phyloP scores from a whole-genome alignment of 768 basidiomycete species.

The Trametes coccinea region DNA sequence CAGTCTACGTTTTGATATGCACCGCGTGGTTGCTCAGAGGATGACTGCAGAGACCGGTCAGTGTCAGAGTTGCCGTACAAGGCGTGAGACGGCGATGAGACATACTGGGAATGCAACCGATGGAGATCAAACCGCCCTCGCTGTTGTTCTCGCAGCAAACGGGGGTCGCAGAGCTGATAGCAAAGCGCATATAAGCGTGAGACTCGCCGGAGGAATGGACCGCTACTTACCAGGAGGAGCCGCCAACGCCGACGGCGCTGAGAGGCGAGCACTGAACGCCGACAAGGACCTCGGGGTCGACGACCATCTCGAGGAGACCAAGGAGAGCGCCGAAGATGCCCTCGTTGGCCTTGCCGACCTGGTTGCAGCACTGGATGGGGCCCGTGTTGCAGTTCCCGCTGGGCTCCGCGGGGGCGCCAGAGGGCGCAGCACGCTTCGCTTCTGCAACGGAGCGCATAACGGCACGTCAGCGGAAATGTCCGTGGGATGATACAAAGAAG shows the following conservation, averaged over 20 bases:
- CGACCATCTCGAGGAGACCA: constrained; percentile 17
- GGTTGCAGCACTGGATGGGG: constrained; percentile 35
- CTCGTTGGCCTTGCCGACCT: constrained; percentile 22
- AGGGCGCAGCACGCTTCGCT: constrained; percentile 16
- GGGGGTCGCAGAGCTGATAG: constrained; percentile 19
- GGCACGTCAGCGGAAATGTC: background rate
- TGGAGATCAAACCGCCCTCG: constrained; percentile 29
- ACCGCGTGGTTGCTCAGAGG: constrained; percentile 4
- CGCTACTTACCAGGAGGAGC: constrained; percentile 25
- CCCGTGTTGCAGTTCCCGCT: constrained; percentile 33
- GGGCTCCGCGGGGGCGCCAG: constrained; percentile 9
- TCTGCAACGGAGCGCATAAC: constrained; percentile 6
- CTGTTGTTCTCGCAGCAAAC: constrained; percentile 34
- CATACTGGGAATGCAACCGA: constrained; percentile 30
- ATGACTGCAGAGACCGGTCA: constrained; percentile 1
- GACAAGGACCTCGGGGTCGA: constrained; percentile 21
- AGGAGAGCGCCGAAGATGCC: constrained; percentile 21
- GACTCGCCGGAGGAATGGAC: no score
- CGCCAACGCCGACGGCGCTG: constrained; percentile 19
- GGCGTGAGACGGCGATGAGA: background rate
- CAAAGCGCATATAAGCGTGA: background rate
- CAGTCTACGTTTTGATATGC: constrained; percentile 4
- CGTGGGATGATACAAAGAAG: constrained; percentile 1
- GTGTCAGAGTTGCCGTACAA: background rate
- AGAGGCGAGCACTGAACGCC: constrained; percentile 27